phyloP scores from a whole-genome alignment of 176 grass and related monocot species.

The Secale cereale region DNA sequence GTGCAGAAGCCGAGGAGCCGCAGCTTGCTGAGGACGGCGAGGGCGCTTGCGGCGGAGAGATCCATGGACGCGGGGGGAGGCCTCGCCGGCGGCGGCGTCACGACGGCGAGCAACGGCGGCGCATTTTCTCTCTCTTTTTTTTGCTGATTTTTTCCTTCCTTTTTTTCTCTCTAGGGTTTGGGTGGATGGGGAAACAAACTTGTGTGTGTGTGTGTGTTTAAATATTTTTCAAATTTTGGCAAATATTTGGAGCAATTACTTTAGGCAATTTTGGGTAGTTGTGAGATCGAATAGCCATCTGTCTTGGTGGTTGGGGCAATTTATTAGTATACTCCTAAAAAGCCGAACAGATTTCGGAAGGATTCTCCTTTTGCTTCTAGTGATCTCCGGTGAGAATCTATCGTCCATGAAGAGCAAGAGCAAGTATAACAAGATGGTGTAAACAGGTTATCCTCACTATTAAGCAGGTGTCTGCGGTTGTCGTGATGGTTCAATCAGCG shows the following conservation, averaged over 20 bases:
- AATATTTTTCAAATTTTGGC: background rate
- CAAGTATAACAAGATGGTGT: too few relatives aligned
- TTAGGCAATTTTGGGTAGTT: background rate
- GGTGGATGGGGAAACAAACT: background rate
- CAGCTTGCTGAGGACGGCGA: slow-evolving; percentile 50
- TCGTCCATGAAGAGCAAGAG: too few relatives aligned
- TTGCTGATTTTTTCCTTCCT: background rate
- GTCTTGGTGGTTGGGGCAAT: background rate
- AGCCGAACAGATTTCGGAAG: too few relatives aligned
- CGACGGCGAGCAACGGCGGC: slow-evolving; percentile 4
- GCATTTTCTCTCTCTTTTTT: background rate
- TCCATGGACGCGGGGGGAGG: slow-evolving; percentile 22
- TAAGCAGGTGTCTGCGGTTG: too few relatives aligned
- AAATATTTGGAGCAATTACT: background rate
- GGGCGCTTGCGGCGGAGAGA: background rate
- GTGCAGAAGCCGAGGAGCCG: slow-evolving; percentile 53
- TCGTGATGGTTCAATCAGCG: too few relatives aligned
- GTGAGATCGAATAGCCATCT: background rate
- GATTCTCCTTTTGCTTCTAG: too few relatives aligned
- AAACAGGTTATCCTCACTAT: too few relatives aligned
- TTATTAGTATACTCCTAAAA: background rate
- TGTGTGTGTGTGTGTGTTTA: background rate
- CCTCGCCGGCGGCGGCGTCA: slow-evolving; percentile 32
- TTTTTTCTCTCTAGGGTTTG: background rate
- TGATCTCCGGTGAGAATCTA: too few relatives aligned